A percentile compares a stretch with the other conserved stretches of the same genome.
Conservation (phyloP, 371 early-diverging fungal genomes). For the Umbelopsis sp. region DNA sequence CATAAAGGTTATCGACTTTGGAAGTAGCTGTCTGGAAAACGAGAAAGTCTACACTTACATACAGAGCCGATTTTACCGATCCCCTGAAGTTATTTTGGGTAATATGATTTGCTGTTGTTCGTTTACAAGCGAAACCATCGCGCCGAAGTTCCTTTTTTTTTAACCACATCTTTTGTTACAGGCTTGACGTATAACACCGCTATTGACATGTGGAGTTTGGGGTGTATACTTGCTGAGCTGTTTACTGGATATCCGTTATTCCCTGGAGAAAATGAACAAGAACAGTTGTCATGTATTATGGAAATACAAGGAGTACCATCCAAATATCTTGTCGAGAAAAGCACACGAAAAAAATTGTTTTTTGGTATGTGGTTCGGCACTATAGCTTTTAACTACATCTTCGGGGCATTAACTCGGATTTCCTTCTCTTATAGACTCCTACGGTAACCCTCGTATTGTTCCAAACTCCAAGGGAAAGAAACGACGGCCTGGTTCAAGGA, state of each 20-base stretch:
- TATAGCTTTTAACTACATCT: no score
- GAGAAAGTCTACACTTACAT: constrained; percentile 91
- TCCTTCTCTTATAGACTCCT: constrained; percentile 52
- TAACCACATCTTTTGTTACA: not conserved
- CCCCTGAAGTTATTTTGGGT: constrained; percentile 94
- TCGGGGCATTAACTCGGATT: constrained; percentile 18
- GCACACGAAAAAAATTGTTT: constrained; percentile 80
- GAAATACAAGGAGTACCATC: constrained; percentile 88
- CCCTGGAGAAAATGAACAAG: constrained; percentile 94
- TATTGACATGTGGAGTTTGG: constrained; percentile 98
- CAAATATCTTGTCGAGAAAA: constrained; percentile 72
- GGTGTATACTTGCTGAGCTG: constrained; percentile 96
- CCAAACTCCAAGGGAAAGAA: constrained; percentile 87
- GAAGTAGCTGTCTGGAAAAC: constrained; percentile 78
- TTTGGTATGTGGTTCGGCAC: constrained; percentile 65
- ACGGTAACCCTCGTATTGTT: constrained; percentile 66
- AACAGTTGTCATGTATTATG: constrained; percentile 94
- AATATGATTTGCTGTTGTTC: not conserved
- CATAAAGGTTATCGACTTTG: constrained; percentile 95
- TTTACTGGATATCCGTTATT: constrained; percentile 85
- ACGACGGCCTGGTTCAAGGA: constrained; percentile 76
- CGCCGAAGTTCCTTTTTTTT: no score
- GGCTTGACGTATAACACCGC: constrained; percentile 75
- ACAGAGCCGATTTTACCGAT: constrained; percentile 94
- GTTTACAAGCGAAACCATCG: not conserved